phyloP scores from a whole-genome alignment of 1,284 basidiomycete species.

The Kwoniella shivajii region DNA sequence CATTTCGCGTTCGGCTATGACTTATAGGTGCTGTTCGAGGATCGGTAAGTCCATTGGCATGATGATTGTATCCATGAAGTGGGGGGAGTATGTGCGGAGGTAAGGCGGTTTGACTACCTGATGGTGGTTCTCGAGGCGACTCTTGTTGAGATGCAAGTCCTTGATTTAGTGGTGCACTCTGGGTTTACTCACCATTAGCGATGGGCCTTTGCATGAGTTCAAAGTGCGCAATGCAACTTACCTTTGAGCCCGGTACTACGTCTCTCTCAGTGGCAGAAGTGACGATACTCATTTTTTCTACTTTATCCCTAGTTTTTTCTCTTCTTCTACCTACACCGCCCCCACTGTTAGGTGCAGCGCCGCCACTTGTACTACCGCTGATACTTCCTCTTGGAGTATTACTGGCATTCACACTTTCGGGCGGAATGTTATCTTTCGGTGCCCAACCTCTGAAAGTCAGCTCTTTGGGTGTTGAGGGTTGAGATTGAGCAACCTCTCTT shows the following conservation, averaged over 20 bases:
- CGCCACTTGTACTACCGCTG: background rate
- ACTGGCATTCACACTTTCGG: background rate
- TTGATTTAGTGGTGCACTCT: constrained; percentile 50
- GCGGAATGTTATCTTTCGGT: constrained; percentile 33
- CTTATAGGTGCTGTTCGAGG: constrained; percentile 40
- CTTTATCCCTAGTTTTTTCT: constrained; percentile 51
- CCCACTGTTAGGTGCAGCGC: constrained; percentile 6
- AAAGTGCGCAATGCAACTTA: constrained; percentile 12
- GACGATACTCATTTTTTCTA: constrained; percentile 48
- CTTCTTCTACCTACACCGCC: constrained; percentile 44
- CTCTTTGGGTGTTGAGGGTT: constrained; percentile 43
- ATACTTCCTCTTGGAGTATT: background rate
- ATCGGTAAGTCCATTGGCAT: constrained; percentile 34
- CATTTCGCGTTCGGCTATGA: constrained; percentile 19
- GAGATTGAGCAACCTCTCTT: constrained; percentile 38
- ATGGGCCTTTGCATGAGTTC: constrained; percentile 6
- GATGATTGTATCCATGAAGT: constrained; percentile 22
- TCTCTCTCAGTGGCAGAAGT: constrained; percentile 42
- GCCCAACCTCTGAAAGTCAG: constrained; percentile 50
- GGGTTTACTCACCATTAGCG: too few species aligned
- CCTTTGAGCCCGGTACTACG: constrained; percentile 43
- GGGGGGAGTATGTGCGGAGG: constrained; percentile 42
- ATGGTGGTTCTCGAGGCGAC: constrained; percentile 41
- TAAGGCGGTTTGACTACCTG: constrained; percentile 43
- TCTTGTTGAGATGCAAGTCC: constrained; percentile 43